Evolutionary conservation across 2,329 filamentous ascomycete species (phyloP), one percentile per base, ranked within the genome.

Genomic region (Pleoardoris graminearum): DNA sequence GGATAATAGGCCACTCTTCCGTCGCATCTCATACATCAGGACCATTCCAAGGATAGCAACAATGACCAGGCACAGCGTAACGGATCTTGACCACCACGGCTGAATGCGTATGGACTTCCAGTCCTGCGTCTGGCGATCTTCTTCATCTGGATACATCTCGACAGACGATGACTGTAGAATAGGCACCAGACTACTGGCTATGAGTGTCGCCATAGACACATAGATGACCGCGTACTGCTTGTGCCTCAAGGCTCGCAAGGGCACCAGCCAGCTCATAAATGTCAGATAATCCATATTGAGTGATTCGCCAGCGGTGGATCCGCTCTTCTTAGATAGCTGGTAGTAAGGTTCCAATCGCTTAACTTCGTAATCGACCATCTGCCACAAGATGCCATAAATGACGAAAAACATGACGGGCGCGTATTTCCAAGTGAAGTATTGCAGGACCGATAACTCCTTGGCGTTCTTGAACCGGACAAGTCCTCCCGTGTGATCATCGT

Each of bases 241-340:
- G 57, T 83, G 80, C 54, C 77, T 77, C 2, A 89, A 63, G 1
- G 87, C 87, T 39, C 81, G 78, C 4, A 90, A 70, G 0, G 88
- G 88, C 2, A 86, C 80, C 33, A 87, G 71, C 62, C 88, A 84
- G 62, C 81, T 85, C 73, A 87, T 82, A 60, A 84, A 81, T 4
- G 87, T 89, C 38, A 89, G 79, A 54, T 91, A 91, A 68, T 90
- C 86, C 55, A 89, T 86, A 57, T 90, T 90, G 63, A 91, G 81
- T 0, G 85, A 88, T 65, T 72, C 71, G 11, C 62, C 67, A 11
- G 77, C 62, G 14, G 63, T 77, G 50, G 68, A 75, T 50, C 69
- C 68, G 17, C 59, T 64, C 47, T 59, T 69, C 49, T 65, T 68
- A 42, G 65, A 77, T 3, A 75, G 58, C 36, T 75, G 78, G 53